Conservation (phyloP, 345 rosid species). For the Eucalyptus cladocalyx region DNA sequence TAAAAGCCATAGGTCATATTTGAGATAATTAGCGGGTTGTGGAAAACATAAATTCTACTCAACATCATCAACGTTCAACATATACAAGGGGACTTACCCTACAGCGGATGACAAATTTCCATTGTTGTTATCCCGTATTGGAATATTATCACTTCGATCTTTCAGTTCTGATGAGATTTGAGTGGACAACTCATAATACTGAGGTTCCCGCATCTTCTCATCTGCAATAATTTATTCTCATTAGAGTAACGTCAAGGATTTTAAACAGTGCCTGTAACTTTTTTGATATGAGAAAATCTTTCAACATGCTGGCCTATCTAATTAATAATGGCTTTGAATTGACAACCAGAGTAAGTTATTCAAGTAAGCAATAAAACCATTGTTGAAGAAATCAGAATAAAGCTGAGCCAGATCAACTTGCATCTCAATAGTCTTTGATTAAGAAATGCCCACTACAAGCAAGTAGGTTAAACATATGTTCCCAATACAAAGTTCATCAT, state of each 20-base stretch:
- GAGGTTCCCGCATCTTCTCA: conserved; percentile 26
- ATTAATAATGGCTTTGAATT: not conserved
- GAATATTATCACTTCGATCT: conserved; percentile 21
- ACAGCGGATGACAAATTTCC: conserved; percentile 8
- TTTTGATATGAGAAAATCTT: not conserved
- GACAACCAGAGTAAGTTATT: not conserved
- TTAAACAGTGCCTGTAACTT: not conserved
- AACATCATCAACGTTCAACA: not conserved
- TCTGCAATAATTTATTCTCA: conserved; percentile 28
- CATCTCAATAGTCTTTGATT: not conserved
- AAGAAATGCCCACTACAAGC: not conserved
- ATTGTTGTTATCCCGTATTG: conserved; percentile 4
- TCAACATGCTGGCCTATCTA: not conserved
- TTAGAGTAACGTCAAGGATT: not conserved
- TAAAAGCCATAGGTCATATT: not conserved
- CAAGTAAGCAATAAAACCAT: not conserved
- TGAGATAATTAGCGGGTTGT: not conserved
- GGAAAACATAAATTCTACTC: not conserved
- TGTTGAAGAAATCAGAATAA: not conserved
- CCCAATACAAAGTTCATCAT: not conserved
- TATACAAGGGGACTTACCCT: conserved; percentile 28
- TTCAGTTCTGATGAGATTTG: conserved; percentile 18
- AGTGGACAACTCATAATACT: conserved; percentile 12
- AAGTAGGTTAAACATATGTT: not conserved
- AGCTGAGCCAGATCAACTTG: conserved; percentile 2